Base-by-base conservation (phyloP, 345 rosid genomes). In the Moricandia arvensis region DNA sequence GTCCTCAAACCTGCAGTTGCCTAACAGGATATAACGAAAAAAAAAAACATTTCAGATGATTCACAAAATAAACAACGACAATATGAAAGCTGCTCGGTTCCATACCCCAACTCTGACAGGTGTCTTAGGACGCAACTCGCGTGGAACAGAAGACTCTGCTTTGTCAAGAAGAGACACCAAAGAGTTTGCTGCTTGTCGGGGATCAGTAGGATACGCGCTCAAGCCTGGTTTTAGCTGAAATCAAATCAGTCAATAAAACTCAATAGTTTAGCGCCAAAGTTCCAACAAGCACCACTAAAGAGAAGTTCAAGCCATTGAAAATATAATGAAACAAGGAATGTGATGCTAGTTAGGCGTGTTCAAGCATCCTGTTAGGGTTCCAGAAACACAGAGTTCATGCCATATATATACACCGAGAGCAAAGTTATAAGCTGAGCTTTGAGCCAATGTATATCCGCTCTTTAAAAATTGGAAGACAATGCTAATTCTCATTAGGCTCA, bases 81-180 rank as follows among this genome's bases (percentile, higher is more conserved):
- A 29, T 17, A 59, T n/a, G 51, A 73, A 21, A 54, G 31, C 18
- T 38, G 10, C 53, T 61, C n/a, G 15, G 49, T 35, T 35, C 78
- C 91, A 35, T 75, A 95, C 99, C 91, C 99, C 99, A 61, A 95
- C 97, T 88, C 96, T 88, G 68, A 92, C 97, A n/a, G 96, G 97
- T 10, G 97, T 95, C 83, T 81, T 87, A 8, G 88, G 68, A 35
- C 93, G 84, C 85, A 92, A 67, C 53, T 85, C 85, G 30, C 81
- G 85, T 29, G 97, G 97, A 70, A 95, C 99, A 77, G 82, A 90
- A 72, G 88, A 66, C 79, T 89, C 89, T 8, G 97, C 99, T 75
- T 83, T 85, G 79, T 89, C 93, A 66, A 92, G 97, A 76, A 95
- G 90, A 5, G 90, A 54, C 27, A 34, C 75, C 63, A 95, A 81